These are phyloP conservation scores for Cercis canadensis DNA, from an alignment of 306 rosid species.

Conservation along the genomic window DNA sequence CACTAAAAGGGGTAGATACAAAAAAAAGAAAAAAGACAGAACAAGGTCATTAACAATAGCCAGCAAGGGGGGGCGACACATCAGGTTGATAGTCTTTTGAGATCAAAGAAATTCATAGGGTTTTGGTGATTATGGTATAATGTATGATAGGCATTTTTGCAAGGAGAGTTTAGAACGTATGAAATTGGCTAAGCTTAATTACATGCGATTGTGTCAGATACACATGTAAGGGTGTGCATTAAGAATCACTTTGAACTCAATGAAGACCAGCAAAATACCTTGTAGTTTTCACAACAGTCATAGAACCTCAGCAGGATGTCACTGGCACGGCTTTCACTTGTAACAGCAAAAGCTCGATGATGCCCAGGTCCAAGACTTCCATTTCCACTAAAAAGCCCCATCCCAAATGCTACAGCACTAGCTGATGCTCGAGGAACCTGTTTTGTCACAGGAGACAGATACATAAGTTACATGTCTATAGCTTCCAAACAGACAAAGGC, in stretches of 20 bases:
- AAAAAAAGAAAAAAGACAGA: not conserved
- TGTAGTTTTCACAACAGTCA: constrained; percentile 83
- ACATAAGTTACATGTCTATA: constrained; percentile 22
- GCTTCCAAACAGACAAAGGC: constrained; percentile 1
- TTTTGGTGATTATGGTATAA: constrained; percentile 16
- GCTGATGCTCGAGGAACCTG: constrained; percentile 96
- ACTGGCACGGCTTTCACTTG: constrained; percentile 89
- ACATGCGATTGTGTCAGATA: constrained; percentile 13
- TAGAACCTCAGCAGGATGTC: constrained; percentile 74
- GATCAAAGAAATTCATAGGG: not conserved
- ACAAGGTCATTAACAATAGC: constrained; percentile 13
- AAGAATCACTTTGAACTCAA: constrained; percentile 27
- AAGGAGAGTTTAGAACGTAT: constrained; percentile 22
- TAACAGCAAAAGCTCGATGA: constrained; percentile 84
- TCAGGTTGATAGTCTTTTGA: constrained; percentile 1
- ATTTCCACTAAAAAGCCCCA: constrained; percentile 79
- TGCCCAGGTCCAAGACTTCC: constrained; percentile 84
- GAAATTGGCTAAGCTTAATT: constrained; percentile 25
- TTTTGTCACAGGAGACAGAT: constrained; percentile 30
- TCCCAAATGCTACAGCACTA: constrained; percentile 97
- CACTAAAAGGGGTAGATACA: no score
- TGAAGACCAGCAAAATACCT: constrained; percentile 54
- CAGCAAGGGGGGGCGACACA: not conserved
- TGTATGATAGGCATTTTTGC: constrained; percentile 13
- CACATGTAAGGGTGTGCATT: constrained; percentile 15